These are phyloP conservation scores for Geotrichum citri-aurantii DNA, from an alignment of 1,139 yeast genomes.

Conservation along the genomic window DNA sequence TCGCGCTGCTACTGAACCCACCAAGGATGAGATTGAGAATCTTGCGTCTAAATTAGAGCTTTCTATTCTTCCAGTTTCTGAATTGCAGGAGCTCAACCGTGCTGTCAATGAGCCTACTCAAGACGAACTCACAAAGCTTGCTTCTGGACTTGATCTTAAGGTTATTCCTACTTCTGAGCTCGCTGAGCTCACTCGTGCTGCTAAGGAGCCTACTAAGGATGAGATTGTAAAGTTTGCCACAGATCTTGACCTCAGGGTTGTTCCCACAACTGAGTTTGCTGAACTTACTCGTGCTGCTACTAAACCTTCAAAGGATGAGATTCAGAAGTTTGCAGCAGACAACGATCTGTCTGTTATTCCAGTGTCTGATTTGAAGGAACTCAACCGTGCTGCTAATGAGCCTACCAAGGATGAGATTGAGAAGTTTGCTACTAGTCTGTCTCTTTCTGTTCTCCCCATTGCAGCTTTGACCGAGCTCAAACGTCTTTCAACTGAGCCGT, in stretches of 20 bases:
- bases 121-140: slow-evolving; percentile 18
- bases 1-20: slow-evolving; percentile 16
- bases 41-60: slow-evolving; percentile 18
- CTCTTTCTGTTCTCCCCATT: slow-evolving; percentile 35
- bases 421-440: no score
- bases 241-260: slow-evolving; percentile 38
- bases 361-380: no score
- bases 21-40: slow-evolving; percentile 23
- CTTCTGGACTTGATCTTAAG: slow-evolving; percentile 27
- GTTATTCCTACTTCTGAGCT: slow-evolving; percentile 25
- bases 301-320: slow-evolving; percentile 22
- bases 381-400: no score
- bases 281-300: slow-evolving; percentile 21
- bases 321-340: slow-evolving; percentile 3
- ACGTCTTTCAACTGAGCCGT: slow-evolving; percentile 22
- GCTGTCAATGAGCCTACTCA: slow-evolving; percentile 22
- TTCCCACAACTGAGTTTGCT: slow-evolving; percentile 25
- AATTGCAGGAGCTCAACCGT: slow-evolving; percentile 27
- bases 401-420: no score
- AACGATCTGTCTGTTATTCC: slow-evolving; percentile 22
- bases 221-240: slow-evolving; percentile 27
- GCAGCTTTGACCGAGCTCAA: slow-evolving; percentile 16
- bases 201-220: slow-evolving; percentile 24
- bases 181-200: slow-evolving; percentile 23
- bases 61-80: slow-evolving; percentile 28